Base-by-base conservation (phyloP, 164 flowering plant species). In the Buxus sempervirens region DNA sequence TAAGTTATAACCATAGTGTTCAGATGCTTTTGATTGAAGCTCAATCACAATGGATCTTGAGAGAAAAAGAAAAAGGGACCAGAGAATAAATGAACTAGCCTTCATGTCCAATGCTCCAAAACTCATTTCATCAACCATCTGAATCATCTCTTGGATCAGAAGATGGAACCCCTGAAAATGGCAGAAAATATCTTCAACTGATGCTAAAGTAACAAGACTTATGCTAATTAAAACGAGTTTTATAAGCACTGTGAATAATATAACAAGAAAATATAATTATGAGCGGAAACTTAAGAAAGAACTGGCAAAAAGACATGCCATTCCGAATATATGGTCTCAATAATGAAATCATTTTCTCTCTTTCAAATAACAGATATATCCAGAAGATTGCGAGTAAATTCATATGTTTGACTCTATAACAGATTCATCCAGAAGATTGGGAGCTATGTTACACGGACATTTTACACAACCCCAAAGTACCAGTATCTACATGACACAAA, bases 111-210 rank as follows among this genome's bases (percentile, higher is more conserved):
- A 61, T 23, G 58, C 71, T 62, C 73, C 70, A 66, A 75, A 23
- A 15, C 76, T 78, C 54, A 51, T 67, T 20, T 72, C 79, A 53
- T 45, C 59, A 58, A 70, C 57, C 18, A 65, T 66, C 68, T 82
- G 81, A 57, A 71, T 71, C 28, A 89, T 74, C 10, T 73, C 79
- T 82, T 87, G 77, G 25, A 85, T 71, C 25, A 94, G 74, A 70
- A 73, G 72, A 62, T 75, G 80, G 72, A 93, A 89, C 53, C 72
- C 82, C 96, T 90, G 84, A 49, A 61, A 73, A 59, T 67, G 59
- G 67, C 58, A 69, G 20, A 38, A 36, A 55, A 5, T 2, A 55
- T 15, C 49, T 15, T 1, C 23, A 45, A 16, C 5, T 14, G n/a
- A 45, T 4, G 36, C 55, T 23, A 49, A 63, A 45, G 22, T 63